Conservation (phyloP, 2,329 filamentous ascomycete genomes). For the Cladosporium sphaerospermum region DNA sequence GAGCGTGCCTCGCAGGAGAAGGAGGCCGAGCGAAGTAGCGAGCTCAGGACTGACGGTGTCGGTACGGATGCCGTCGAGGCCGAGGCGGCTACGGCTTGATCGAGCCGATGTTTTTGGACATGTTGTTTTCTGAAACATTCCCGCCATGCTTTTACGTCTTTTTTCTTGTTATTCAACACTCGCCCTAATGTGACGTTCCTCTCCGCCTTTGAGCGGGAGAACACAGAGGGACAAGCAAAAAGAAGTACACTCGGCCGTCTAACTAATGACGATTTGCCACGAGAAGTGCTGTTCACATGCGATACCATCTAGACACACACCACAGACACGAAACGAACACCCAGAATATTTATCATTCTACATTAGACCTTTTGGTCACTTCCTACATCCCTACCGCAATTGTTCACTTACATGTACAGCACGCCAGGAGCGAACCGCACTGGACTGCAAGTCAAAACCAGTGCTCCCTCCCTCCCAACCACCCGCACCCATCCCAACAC, state of each 20-base stretch:
- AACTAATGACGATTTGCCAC: too few species aligned
- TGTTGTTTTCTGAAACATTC: background rate
- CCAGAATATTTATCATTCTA: too few species aligned
- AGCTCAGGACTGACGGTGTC: conserved; percentile 27
- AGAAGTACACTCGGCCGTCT: background rate
- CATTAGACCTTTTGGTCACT: too few species aligned
- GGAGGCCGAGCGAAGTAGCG: conserved; percentile 24
- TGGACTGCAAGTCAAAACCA: too few species aligned
- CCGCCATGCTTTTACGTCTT: background rate
- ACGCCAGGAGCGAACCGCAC: too few species aligned
- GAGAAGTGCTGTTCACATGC: too few species aligned
- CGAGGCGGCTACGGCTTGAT: background rate
- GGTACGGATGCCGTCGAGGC: conserved; percentile 20
- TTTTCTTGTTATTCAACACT: background rate
- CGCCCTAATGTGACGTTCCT: background rate
- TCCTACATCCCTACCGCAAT: too few species aligned
- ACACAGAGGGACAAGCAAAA: background rate
- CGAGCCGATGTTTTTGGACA: background rate
- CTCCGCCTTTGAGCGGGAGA: background rate
- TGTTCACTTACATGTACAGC: too few species aligned
- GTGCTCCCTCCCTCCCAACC: background rate
- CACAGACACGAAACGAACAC: too few species aligned
- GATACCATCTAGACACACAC: too few species aligned
- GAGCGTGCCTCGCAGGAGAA: conserved; percentile 17
- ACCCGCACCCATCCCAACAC: background rate